Evolutionary conservation across 2,329 filamentous ascomycete genomes (phyloP).

Genomic region (Colletotrichum zoysiae): DNA sequence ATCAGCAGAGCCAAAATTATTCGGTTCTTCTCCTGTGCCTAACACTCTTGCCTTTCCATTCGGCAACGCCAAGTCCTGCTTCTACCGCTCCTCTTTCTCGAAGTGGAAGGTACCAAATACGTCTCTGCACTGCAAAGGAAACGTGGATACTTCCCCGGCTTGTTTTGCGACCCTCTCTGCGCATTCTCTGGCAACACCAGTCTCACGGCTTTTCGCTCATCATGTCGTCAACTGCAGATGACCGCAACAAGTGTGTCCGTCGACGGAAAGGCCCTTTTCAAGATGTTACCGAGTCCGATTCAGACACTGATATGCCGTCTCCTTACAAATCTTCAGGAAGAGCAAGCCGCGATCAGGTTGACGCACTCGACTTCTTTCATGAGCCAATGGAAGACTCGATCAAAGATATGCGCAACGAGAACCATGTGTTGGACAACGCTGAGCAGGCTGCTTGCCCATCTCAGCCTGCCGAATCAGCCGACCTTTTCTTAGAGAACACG

Average conservation of each 20-base stretch:
- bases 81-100: no score
- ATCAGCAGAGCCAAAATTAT: neutral
- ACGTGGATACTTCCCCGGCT: neutral
- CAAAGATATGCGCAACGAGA: neutral
- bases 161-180: neutral
- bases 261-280: neutral
- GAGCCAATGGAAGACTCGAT: neutral
- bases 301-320: neutral
- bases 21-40: neutral
- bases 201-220: neutral
- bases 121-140: neutral
- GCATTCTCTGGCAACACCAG: neutral
- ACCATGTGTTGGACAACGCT: accelerated
- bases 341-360: no score
- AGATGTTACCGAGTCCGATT: neutral
- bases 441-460: no score
- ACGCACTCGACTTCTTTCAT: neutral
- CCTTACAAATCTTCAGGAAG: neutral
- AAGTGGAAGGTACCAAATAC: neutral
- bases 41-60: no score
- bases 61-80: neutral
- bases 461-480: neutral
- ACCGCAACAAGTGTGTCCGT: neutral
- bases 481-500: neutral
- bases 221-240: neutral